Percentiles rank a stretch among this genome's conserved stretches.
Conservation (phyloP, 2,329 filamentous ascomycete genomes). For the Cytospora schulzeri region DNA sequence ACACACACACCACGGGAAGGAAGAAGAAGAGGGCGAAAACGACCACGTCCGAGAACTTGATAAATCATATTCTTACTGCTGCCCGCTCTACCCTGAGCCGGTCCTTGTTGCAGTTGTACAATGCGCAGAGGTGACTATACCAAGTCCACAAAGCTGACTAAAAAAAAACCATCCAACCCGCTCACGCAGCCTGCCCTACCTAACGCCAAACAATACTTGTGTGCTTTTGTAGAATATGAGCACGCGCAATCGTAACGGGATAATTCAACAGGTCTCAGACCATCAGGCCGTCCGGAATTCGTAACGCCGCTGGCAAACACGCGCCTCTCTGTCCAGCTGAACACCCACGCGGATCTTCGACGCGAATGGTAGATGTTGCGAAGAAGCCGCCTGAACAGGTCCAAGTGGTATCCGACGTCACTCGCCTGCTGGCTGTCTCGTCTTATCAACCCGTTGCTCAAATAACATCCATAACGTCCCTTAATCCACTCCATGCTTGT, state of each 20-base stretch:
- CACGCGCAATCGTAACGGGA: not conserved
- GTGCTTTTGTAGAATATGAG: constrained; percentile 3
- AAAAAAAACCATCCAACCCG: constrained; percentile 8
- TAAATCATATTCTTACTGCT: constrained; percentile 17
- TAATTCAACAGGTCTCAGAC: constrained; percentile 10
- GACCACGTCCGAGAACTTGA: constrained; percentile 2
- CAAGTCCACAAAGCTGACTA: constrained; percentile 2
- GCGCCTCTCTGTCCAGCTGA: constrained; percentile 1
- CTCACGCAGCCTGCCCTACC: constrained; percentile 12
- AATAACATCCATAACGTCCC: constrained; percentile 1
- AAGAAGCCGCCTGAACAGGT: not conserved
- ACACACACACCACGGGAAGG: not conserved
- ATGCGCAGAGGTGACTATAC: constrained; percentile 8
- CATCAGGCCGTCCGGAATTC: not conserved
- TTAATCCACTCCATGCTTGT: constrained; percentile 11
- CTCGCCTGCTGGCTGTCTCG: not conserved
- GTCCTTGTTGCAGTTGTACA: constrained; percentile 3
- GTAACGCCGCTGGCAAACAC: not conserved
- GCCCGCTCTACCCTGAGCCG: constrained; percentile 7
- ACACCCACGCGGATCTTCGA: not conserved
- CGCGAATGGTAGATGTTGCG: not conserved
- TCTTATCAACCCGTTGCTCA: constrained; percentile 4
- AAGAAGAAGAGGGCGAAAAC: not conserved
- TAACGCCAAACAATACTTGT: constrained; percentile 17
- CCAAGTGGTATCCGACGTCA: not conserved